Evolutionary conservation across 169 alveolate genomes (phyloP).

Genomic region (Eimeria tenella): DNA sequence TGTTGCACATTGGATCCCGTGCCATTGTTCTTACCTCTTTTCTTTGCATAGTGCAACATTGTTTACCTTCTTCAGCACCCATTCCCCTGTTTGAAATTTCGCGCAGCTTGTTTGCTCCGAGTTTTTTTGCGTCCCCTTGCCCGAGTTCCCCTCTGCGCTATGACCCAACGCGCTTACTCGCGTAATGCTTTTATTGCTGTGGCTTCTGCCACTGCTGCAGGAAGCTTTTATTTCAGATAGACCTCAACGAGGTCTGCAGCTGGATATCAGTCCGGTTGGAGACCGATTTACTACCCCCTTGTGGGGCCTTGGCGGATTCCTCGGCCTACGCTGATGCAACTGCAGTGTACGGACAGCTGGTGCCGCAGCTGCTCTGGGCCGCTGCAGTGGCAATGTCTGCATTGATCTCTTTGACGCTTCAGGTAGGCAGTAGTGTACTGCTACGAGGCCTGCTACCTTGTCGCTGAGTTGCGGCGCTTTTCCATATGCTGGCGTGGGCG

Average conservation of each 20-base stretch:
- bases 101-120: too few species aligned
- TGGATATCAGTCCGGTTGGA: slow-evolving; percentile 23
- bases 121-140: too few species aligned
- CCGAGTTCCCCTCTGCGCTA: too few species aligned
- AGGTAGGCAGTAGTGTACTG: background rate
- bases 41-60: too few species aligned
- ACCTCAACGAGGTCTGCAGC: background rate
- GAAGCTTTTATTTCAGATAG: background rate
- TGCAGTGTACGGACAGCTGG: slow-evolving; percentile 47
- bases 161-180: background rate
- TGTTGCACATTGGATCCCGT: too few species aligned
- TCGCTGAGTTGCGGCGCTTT: background rate
- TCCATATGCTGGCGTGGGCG: background rate
- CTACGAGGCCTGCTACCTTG: background rate
- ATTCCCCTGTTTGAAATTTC: too few species aligned
- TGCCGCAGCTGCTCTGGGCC: slow-evolving; percentile 43
- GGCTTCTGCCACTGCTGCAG: slow-evolving; percentile 14
- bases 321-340: slow-evolving; percentile 5
- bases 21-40: too few species aligned
- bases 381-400: background rate
- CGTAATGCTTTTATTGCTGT: background rate
- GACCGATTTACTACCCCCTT: background rate
- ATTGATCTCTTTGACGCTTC: background rate
- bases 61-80: too few species aligned
- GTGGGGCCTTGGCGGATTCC: background rate